Evolutionary conservation across 192 early-diverging fungal species (phyloP).

Genomic region (Linnemannia hyalina): DNA sequence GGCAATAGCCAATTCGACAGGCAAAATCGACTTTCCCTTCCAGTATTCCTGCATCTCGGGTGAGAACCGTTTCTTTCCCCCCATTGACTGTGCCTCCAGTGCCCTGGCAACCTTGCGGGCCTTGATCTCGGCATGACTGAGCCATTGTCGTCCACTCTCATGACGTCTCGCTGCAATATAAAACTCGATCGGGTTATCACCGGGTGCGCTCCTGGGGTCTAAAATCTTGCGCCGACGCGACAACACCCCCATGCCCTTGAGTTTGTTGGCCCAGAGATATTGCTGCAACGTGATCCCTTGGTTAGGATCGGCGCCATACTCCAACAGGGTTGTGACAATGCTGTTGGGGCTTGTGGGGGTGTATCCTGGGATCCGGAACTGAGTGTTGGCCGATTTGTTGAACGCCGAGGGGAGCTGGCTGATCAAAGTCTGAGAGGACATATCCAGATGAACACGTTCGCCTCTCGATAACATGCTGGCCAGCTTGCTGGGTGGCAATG

Average conservation of each 20-base stretch:
- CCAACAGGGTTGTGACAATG: constrained; percentile 52
- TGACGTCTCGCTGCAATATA: constrained; percentile 46
- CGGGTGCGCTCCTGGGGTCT: constrained; percentile 8
- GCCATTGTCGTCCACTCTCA: constrained; percentile 53
- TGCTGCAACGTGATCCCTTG: constrained; percentile 57
- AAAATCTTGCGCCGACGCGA: constrained; percentile 34
- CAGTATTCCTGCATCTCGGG: constrained; percentile 50
- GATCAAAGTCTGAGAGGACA: constrained; percentile 41
- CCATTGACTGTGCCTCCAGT: neutral
- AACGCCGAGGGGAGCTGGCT: constrained; percentile 27
- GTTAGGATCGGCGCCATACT: constrained; percentile 58
- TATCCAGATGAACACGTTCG: constrained; percentile 38
- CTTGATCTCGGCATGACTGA: constrained; percentile 51
- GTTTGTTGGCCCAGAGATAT: constrained; percentile 54
- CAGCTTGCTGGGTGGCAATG: constrained; percentile 43
- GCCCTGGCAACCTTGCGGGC: constrained; percentile 31
- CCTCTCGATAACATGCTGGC: constrained; percentile 51
- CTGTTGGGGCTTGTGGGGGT: constrained; percentile 51
- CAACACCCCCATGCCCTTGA: constrained; percentile 55
- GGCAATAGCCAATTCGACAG: constrained; percentile 49
- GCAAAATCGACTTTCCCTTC: constrained; percentile 50
- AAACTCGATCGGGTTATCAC: constrained; percentile 43
- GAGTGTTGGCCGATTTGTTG: constrained; percentile 44
- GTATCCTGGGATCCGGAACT: constrained; percentile 43
- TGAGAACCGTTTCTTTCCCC: constrained; percentile 36